phyloP scores from a whole-genome alignment of 2,329 filamentous ascomycete species.

The Colletotrichum tropicale region DNA sequence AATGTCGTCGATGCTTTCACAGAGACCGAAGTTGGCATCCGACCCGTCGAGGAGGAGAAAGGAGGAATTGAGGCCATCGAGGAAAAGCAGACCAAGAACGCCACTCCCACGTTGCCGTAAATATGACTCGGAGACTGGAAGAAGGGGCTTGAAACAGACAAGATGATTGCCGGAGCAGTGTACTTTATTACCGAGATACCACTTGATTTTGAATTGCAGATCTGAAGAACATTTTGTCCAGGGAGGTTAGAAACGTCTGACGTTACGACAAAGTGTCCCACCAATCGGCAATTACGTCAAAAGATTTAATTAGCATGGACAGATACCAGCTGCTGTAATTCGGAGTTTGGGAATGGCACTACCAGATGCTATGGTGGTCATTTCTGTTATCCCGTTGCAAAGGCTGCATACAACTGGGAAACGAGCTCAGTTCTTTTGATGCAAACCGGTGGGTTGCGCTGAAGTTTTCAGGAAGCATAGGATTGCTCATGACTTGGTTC shows the following conservation, averaged over 20 bases:
- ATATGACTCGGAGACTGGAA: no score
- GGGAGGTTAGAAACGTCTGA: neutral
- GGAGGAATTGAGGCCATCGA: constrained; percentile 8
- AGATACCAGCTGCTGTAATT: neutral
- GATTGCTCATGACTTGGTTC: neutral
- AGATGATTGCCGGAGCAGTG: neutral
- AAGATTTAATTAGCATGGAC: neutral
- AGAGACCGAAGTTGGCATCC: constrained; percentile 47
- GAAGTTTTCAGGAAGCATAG: neutral
- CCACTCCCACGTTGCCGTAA: neutral
- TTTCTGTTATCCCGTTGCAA: neutral
- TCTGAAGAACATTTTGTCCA: neutral
- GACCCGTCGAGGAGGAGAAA: constrained; percentile 22
- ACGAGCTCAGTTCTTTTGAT: neutral
- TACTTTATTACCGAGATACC: neutral
- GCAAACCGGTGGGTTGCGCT: neutral
- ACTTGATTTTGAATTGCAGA: neutral
- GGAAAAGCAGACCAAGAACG: constrained; percentile 4
- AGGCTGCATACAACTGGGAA: neutral
- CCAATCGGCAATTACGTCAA: neutral
- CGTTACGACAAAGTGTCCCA: neutral
- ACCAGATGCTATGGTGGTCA: neutral
- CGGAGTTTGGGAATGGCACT: neutral
- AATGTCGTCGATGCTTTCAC: constrained; percentile 65
- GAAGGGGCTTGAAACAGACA: no score